Evolutionary conservation across 176 grass and related monocot species (phyloP).

Genomic region (Oryza coarctata): DNA sequence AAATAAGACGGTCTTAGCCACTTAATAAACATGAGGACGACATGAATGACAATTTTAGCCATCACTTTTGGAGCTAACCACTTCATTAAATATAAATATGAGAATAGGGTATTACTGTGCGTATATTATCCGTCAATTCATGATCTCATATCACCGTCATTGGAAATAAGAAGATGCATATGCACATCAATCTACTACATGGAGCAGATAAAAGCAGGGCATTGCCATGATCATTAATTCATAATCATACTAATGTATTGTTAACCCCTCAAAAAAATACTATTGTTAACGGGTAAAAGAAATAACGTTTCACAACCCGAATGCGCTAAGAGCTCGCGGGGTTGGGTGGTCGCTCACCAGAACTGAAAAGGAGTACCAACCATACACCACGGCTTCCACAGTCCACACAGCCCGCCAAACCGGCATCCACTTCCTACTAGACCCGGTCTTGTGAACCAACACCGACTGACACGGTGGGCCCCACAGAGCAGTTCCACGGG

Average conservation of each 20-base stretch:
- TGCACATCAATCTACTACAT: too few relatives aligned
- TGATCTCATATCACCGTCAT: not conserved
- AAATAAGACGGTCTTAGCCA: not conserved
- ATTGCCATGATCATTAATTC: too few relatives aligned
- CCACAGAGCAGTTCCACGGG: too few relatives aligned
- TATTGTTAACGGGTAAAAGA: not conserved
- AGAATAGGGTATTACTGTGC: not conserved
- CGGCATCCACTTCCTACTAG: not conserved
- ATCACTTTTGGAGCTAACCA: not conserved
- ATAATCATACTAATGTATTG: too few relatives aligned
- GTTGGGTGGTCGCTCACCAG: conserved; percentile 23
- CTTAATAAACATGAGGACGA: not conserved
- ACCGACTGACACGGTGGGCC: too few relatives aligned
- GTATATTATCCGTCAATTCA: not conserved
- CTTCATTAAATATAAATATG: not conserved
- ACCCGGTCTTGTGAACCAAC: not conserved
- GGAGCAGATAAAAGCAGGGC: not conserved
- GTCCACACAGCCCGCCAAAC: not conserved
- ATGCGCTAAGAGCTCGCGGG: not conserved
- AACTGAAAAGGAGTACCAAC: not conserved
- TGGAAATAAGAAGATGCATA: too few relatives aligned
- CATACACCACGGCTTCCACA: not conserved
- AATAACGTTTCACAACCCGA: not conserved
- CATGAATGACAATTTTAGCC: not conserved
- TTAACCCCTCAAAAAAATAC: too few relatives aligned